phyloP scores from a whole-genome alignment of 345 rosid genomes.

The Rhizophora apiculata region DNA sequence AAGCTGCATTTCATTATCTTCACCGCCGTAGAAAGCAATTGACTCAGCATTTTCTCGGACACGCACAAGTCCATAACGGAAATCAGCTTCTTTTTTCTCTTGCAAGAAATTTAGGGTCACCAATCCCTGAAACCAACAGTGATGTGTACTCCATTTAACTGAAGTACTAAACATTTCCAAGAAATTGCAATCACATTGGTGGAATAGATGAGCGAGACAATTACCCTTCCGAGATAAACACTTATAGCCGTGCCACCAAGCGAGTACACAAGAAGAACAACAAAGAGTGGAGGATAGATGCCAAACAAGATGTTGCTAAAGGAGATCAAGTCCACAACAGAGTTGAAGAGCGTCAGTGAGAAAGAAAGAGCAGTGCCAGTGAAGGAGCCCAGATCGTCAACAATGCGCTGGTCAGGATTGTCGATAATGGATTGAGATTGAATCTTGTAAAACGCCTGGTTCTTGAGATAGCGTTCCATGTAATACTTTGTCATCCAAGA shows the following conservation, averaged over 20 bases:
- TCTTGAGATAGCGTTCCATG: conserved; percentile 72
- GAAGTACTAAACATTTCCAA: background rate
- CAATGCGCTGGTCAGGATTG: conserved; percentile 95
- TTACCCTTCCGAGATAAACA: conserved; percentile 81
- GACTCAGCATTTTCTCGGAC: conserved; percentile 98
- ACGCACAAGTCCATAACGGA: conserved; percentile 93
- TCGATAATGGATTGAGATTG: conserved; percentile 92
- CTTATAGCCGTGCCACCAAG: conserved; percentile 87
- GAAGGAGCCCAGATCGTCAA: conserved; percentile 87
- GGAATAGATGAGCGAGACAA: background rate
- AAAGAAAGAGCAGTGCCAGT: conserved; percentile 83
- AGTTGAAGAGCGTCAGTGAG: conserved; percentile 74
- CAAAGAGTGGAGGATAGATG: conserved; percentile 83
- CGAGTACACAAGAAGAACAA: conserved; percentile 74
- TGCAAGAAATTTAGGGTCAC: conserved; percentile 87
- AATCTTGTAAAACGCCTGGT: conserved; percentile 79
- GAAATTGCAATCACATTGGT: background rate
- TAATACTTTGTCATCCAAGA: conserved; percentile 93
- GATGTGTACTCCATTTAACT: conserved; percentile 10
- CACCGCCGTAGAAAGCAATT: conserved; percentile 92
- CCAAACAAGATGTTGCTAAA: conserved; percentile 90
- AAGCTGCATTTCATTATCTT: conserved; percentile 83
- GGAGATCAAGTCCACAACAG: conserved; percentile 86
- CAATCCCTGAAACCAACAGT: conserved; percentile 58
- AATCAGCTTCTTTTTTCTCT: conserved; percentile 98